These are phyloP conservation scores for Xylaria scruposa DNA, from an alignment of 495 filamentous ascomycete species.

Conservation along the genomic window DNA sequence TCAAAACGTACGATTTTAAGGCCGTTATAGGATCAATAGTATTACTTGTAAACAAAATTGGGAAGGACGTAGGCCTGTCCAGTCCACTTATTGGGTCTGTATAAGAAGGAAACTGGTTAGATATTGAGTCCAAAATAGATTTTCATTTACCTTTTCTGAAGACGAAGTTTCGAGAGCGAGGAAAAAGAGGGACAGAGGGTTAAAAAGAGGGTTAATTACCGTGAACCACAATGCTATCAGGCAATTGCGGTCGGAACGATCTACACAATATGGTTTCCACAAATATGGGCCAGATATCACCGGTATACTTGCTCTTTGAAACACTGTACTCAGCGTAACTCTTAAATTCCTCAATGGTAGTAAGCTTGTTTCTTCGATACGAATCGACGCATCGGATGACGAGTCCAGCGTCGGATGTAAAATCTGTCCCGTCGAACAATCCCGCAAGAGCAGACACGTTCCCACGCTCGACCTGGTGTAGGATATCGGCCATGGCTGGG, in stretches of 20 bases:
- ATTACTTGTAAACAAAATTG: constrained; percentile 58
- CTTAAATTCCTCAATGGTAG: constrained; percentile 28
- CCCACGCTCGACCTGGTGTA: constrained; percentile 33
- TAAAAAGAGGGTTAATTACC: constrained; percentile 21
- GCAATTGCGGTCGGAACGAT: constrained; percentile 28
- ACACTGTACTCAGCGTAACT: constrained; percentile 27
- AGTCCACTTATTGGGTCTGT: constrained; percentile 28
- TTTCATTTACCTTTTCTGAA: constrained; percentile 6
- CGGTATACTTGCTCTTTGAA: constrained; percentile 30
- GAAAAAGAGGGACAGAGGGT: background rate
- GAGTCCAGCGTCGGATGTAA: constrained; percentile 18
- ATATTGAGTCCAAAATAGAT: constrained; percentile 5
- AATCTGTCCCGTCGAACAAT: constrained; percentile 8
- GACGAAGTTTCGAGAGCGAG: background rate
- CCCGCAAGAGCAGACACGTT: constrained; percentile 31
- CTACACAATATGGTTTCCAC: constrained; percentile 27
- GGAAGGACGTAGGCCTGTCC: constrained; percentile 48
- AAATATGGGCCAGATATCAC: constrained; percentile 30
- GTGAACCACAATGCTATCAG: constrained; percentile 31
- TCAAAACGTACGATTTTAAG: constrained; percentile 33
- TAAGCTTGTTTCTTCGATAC: constrained; percentile 30
- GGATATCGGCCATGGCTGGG: constrained; percentile 28
- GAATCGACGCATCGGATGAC: constrained; percentile 33
- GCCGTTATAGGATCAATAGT: constrained; percentile 56
- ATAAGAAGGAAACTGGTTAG: constrained; percentile 21